Conservation (phyloP, 2,329 filamentous ascomycete genomes). For the Colletotrichum horii region DNA sequence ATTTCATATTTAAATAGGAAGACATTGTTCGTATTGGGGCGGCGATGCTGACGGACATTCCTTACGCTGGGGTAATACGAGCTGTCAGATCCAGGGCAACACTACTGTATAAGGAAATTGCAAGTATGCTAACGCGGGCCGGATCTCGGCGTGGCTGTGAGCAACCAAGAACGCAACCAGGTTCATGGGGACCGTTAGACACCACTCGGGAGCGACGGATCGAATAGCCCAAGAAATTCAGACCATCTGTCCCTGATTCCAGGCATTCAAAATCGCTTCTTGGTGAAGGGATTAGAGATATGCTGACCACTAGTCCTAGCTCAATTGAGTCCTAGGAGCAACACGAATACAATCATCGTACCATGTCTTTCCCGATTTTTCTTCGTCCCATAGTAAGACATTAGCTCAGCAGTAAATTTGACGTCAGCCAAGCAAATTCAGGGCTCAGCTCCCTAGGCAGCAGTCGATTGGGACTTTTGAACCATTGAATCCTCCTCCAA, state of each 20-base stretch:
- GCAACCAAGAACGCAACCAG: not conserved
- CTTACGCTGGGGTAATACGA: not conserved
- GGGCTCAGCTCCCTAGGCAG: not conserved
- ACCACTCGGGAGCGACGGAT: not conserved
- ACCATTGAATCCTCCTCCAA: not conserved
- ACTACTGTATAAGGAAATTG: not conserved
- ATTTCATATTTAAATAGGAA: not conserved
- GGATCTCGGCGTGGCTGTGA: not conserved
- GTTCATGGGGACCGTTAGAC: not conserved
- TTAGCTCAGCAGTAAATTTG: not conserved
- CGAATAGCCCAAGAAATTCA: not conserved
- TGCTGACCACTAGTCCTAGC: not conserved
- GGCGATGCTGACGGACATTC: not conserved
- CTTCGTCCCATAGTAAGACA: not conserved
- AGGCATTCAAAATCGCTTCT: not conserved
- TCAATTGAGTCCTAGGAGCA: not conserved
- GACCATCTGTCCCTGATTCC: not conserved
- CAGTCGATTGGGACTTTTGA: not conserved
- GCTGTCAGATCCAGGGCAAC: not conserved
- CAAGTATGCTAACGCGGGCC: not conserved
- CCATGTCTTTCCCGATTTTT: not conserved
- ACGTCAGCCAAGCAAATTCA: not conserved
- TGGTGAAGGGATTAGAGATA: not conserved
- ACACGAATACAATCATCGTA: not conserved
- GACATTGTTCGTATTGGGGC: not conserved